Base-by-base conservation (phyloP, 495 filamentous ascomycete species). In the Aspergillus leporis region DNA sequence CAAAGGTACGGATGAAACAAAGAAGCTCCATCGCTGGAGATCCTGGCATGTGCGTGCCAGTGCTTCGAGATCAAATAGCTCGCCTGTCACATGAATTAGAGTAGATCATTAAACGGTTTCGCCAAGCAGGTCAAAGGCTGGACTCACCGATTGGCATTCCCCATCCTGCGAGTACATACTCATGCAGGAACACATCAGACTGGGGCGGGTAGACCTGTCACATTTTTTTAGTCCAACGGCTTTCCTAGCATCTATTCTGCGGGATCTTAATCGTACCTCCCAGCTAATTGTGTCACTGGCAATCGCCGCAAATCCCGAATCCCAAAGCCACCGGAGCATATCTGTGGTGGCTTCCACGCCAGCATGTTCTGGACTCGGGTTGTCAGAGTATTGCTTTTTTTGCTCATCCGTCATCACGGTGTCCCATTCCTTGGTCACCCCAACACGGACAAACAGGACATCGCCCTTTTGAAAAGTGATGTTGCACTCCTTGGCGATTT, bases 11-110 rank as follows among this genome's bases (percentile, higher is more conserved):
- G 77, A 81, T 8, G 74, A 70, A 4, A 85, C 65, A 58, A 84
- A 85, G 65, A 85, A 85, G n/a, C 64, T 78, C 76, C 78, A 84
- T 54, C 80, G 68, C 21, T 70, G 64, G 34, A 72, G 64, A 46
- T 76, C 67, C 61, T 71, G 59, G 57, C 82, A 85, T 21, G 67
- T 69, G 38, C 64, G 58, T 19, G 67, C 71, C 58, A 86, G 63
- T 14, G 69, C 73, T 62, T 84, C 80, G 22, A 85, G 66, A 66
- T 85, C 78, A 68, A 83, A 85, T 51, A 85, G 66, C 66, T 86
- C 83, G 0, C 70, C 70, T 72, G 28, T 28, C n/a, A 31, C 22
- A 34, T 18, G 47, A 36, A 10, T 40, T 58, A 47, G 38, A 41
- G 59, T 14, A 64, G 55, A 51, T 41, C n/a, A 21, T 43, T 34